These are phyloP conservation scores for Wakefieldia striispora DNA, from an alignment of 768 basidiomycete species.

Conservation along the genomic window DNA sequence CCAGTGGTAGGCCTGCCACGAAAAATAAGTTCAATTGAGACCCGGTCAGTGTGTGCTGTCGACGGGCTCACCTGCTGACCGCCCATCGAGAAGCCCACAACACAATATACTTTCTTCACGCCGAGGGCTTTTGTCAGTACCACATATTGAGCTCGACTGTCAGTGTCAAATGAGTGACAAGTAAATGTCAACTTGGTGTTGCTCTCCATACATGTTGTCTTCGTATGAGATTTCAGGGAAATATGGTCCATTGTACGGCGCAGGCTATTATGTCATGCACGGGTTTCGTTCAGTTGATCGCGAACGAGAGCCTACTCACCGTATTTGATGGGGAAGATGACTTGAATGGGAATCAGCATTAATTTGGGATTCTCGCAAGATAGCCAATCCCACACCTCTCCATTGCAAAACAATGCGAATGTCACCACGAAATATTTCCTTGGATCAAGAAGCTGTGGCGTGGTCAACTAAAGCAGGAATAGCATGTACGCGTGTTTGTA, in stretches of 20 bases:
- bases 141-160: constrained; percentile 52
- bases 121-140: constrained; percentile 48
- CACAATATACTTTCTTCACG: constrained; percentile 43
- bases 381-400: constrained; percentile 43
- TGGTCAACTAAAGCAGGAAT: neutral
- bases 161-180: neutral
- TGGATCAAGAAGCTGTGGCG: constrained; percentile 45
- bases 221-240: constrained; percentile 56
- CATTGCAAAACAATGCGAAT: constrained; percentile 56
- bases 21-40: neutral
- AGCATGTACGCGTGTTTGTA: neutral
- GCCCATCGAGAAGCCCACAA: constrained; percentile 59
- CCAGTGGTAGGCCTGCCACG: constrained; percentile 51
- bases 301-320: constrained; percentile 28
- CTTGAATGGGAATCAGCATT: constrained; percentile 14
- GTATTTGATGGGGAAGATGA: constrained; percentile 65
- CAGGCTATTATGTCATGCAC: constrained; percentile 35
- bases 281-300: neutral
- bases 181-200: neutral
- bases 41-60: neutral
- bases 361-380: neutral
- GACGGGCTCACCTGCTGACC: constrained; percentile 42
- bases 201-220: constrained; percentile 49
- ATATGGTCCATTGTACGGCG: constrained; percentile 56
- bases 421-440: constrained; percentile 53